Percentiles rank a stretch among this genome's conserved stretches.
phyloP scores from a whole-genome alignment of 495 filamentous ascomycete genomes.

The Oidiodendron maius region DNA sequence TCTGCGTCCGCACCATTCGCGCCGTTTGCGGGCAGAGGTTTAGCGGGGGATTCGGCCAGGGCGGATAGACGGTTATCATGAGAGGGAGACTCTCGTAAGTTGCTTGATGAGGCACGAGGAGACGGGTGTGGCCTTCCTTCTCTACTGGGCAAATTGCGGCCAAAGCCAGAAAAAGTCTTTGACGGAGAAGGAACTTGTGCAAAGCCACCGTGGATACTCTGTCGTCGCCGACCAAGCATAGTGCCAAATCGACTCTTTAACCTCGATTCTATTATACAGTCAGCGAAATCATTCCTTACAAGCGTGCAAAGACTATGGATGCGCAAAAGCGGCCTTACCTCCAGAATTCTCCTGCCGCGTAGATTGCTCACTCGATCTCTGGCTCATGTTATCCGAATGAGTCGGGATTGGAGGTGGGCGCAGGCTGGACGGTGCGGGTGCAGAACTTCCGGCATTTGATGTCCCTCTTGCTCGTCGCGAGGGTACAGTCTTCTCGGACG shows the following conservation, averaged over 20 bases:
- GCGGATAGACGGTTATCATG: constrained; percentile 40
- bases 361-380: constrained; percentile 63
- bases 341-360: constrained; percentile 20
- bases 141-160: constrained; percentile 40
- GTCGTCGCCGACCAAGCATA: constrained; percentile 64
- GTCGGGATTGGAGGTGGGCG: constrained; percentile 30
- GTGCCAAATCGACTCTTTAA: constrained; percentile 66
- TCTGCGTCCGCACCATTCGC: constrained; percentile 14
- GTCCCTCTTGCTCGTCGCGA: constrained; percentile 19
- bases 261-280: constrained; percentile 32
- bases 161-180: constrained; percentile 35
- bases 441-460: constrained; percentile 28
- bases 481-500: constrained; percentile 37
- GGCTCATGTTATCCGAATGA: constrained; percentile 52
- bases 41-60: constrained; percentile 41
- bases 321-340: constrained; percentile 15
- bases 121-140: constrained; percentile 41
- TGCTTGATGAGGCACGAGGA: constrained; percentile 47
- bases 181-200: constrained; percentile 31
- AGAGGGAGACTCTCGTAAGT: constrained; percentile 41
- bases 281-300: background rate
- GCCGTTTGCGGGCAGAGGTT: constrained; percentile 17
- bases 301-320: background rate
- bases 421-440: too few relatives aligned
- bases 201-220: constrained; percentile 51